Percentiles rank a stretch among this genome's conserved stretches.
Conservation (phyloP, 2,329 filamentous ascomycete species). For the Xylogone sp. region DNA sequence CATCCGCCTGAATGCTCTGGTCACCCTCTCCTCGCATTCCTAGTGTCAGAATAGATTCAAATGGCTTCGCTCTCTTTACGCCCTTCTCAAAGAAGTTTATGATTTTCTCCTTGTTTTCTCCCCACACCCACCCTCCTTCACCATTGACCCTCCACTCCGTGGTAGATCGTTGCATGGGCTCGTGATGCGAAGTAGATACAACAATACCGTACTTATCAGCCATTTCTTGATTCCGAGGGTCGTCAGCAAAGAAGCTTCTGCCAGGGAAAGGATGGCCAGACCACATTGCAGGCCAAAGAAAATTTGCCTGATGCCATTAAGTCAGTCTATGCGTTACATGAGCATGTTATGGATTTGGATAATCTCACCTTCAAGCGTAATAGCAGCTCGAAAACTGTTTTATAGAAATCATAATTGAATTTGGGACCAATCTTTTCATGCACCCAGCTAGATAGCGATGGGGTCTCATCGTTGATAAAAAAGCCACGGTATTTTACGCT, state of each 20-base stretch:
- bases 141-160: slow-evolving; percentile 47
- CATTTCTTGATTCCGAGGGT: slow-evolving; percentile 59
- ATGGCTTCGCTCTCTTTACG: slow-evolving; percentile 57
- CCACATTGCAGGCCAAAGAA: slow-evolving; percentile 71
- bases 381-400: slow-evolving; percentile 64
- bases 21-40: slow-evolving; percentile 68
- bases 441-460: slow-evolving; percentile 58
- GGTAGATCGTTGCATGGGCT: slow-evolving; percentile 61
- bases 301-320: too few species aligned
- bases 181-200: slow-evolving; percentile 67
- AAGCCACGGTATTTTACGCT: slow-evolving; percentile 53
- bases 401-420: slow-evolving; percentile 58
- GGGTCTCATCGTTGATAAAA: slow-evolving; percentile 56
- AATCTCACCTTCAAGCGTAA: slow-evolving; percentile 50
- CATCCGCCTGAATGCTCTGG: slow-evolving; percentile 46
- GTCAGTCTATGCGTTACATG: too few species aligned
- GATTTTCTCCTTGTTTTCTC: slow-evolving; percentile 63
- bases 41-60: slow-evolving; percentile 60
- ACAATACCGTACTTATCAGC: slow-evolving; percentile 68
- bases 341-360: too few species aligned
- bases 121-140: slow-evolving; percentile 62
- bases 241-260: slow-evolving; percentile 65
- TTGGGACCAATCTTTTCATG: slow-evolving; percentile 29
- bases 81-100: slow-evolving; percentile 64
- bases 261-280: too few species aligned